These are phyloP conservation scores for Pholiota adiposa DNA, from an alignment of 1,284 basidiomycete species.

Conservation along the genomic window DNA sequence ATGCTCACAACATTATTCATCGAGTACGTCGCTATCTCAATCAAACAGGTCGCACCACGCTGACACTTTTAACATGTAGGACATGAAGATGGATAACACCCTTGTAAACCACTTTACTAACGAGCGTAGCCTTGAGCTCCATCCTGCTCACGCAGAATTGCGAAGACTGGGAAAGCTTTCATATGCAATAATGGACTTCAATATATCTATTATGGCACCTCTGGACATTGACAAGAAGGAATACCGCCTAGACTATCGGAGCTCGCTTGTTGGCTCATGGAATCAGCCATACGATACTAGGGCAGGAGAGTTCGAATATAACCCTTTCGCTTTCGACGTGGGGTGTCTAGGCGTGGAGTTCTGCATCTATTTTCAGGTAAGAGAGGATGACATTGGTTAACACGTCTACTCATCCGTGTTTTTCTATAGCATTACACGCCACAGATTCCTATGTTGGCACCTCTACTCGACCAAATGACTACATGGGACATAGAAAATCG, in stretches of 20 bases:
- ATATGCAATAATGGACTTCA: constrained; percentile 18
- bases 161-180: neutral
- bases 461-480: constrained; percentile 31
- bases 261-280: neutral
- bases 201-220: constrained; percentile 20
- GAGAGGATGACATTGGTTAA: neutral
- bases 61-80: neutral
- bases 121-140: neutral
- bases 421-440: constrained; percentile 15
- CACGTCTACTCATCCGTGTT: neutral
- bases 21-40: constrained; percentile 1
- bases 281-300: constrained; percentile 12
- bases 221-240: constrained; percentile 7
- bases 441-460: constrained; percentile 27
- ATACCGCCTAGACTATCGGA: constrained; percentile 11
- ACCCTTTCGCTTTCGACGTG: constrained; percentile 34
- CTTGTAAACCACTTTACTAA: constrained; percentile 7
- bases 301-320: constrained; percentile 32
- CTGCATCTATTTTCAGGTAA: constrained; percentile 18
- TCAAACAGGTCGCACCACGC: neutral
- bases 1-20: constrained; percentile 17
- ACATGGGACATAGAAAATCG: constrained; percentile 24
- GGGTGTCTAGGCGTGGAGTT: constrained; percentile 23
- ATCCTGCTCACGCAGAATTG: neutral
- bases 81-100: constrained; percentile 8